Conservation (phyloP, 1,284 basidiomycete species). For the Caloboletus inedulis region DNA sequence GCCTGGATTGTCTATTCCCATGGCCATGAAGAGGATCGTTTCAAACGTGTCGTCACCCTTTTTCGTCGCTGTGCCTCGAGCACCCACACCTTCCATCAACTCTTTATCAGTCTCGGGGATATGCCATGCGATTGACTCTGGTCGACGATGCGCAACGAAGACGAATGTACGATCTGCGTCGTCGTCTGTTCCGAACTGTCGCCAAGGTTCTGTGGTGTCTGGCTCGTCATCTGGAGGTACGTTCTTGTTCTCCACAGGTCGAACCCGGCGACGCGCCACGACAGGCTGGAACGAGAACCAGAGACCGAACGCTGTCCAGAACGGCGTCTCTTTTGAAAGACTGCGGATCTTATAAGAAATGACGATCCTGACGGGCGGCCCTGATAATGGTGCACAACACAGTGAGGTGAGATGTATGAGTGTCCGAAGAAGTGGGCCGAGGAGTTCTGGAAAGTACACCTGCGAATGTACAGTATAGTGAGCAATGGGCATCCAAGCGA, state of each 20-base stretch:
- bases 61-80: slow-evolving; percentile 38
- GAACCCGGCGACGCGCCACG: slow-evolving; percentile 31
- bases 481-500: neutral
- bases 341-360: slow-evolving; percentile 80
- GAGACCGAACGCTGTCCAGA: slow-evolving; percentile 79
- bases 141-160: slow-evolving; percentile 56
- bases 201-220: slow-evolving; percentile 32
- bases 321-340: slow-evolving; percentile 70
- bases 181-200: slow-evolving; percentile 37
- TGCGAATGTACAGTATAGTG: slow-evolving; percentile 23
- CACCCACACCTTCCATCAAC: slow-evolving; percentile 55
- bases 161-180: slow-evolving; percentile 52
- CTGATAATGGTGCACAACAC: slow-evolving; percentile 33
- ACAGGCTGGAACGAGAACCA: slow-evolving; percentile 78
- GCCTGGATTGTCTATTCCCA: slow-evolving; percentile 29
- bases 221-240: slow-evolving; percentile 6
- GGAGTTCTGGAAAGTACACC: slow-evolving; percentile 75
- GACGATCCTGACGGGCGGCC: slow-evolving; percentile 36
- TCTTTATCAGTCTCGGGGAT: slow-evolving; percentile 53
- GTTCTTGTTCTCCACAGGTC: neutral
- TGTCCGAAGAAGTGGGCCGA: slow-evolving; percentile 66
- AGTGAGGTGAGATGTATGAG: slow-evolving; percentile 63
- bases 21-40: slow-evolving; percentile 56
- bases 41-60: slow-evolving; percentile 70
- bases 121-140: slow-evolving; percentile 53